Evolutionary conservation across 2,329 filamentous ascomycete genomes (phyloP), one percentile per base, ranked within the genome.

Genomic region (Ceratocystis smalleyi): DNA sequence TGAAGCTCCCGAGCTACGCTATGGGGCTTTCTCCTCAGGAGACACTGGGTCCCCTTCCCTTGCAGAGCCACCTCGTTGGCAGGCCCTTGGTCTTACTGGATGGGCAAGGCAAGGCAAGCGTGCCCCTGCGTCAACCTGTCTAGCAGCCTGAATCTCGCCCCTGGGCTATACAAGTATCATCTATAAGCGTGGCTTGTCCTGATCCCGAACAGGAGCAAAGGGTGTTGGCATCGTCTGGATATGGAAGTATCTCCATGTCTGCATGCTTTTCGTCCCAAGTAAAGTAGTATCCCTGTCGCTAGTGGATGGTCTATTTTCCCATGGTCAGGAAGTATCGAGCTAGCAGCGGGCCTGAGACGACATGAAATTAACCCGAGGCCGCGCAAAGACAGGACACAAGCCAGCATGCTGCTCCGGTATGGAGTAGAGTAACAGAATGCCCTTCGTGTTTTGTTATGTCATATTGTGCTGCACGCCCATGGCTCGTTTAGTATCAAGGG

Each of bases 301-400:
- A 8, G 2, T 12, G 27, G 17, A 7, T 27, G 17, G 49, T 7
- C 12, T 30, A 12, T 30, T 54, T 22, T 17, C 5, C 45, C 19
- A 8, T 54, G 27, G 27, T 27, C 47, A 27, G 2, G 10, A 15
- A 51, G 19, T 32, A 57, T n/a, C 8, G 1, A 32, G n/a, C 7
- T 57, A 57, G 54, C 17, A 15, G 15, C 8, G 17, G 27, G 24
- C 54, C 54, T 61, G 59, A 61, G 59, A 61, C 59, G 43, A 49
- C 12, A 40, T 40, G 19, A 61, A 30, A 61, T 61, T 61, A 47
- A 19, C 43, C n/a, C 43, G 59, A 32, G 43, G 24, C 59, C 8
- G 8, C 22, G 35, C 24, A 61, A 40, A 5, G 43, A 45, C 32
- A 6, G 35, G 27, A 19, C 54, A 19, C 54, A 1, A 22, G 7